These are phyloP conservation scores for Monilinia fructicola DNA, from an alignment of 2,329 filamentous ascomycete genomes.

Conservation along the genomic window DNA sequence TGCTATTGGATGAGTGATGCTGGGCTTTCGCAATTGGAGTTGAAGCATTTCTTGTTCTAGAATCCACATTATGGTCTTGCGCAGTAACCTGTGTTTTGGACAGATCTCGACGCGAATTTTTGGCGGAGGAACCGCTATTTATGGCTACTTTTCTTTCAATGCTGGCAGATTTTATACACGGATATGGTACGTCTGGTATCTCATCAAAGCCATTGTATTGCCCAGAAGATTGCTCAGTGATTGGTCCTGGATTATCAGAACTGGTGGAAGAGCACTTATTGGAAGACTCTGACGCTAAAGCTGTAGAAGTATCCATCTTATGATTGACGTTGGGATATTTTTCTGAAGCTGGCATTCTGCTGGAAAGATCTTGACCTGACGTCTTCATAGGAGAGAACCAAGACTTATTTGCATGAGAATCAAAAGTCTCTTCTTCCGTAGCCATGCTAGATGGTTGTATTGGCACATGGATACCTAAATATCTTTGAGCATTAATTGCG, in stretches of 20 bases:
- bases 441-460: neutral
- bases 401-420: neutral
- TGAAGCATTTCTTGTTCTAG: neutral
- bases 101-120: neutral
- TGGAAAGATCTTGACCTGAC: neutral
- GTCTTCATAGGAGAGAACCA: neutral
- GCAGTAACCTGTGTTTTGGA: neutral
- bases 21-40: neutral
- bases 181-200: neutral
- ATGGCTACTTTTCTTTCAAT: too few relatives aligned
- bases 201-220: neutral
- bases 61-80: neutral
- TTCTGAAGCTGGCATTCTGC: neutral
- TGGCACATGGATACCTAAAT: neutral
- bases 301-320: neutral
- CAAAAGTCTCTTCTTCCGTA: neutral
- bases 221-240: neutral
- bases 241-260: neutral
- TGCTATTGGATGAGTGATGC: neutral
- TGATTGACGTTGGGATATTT: neutral
- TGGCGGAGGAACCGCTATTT: neutral
- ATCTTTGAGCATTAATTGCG: neutral
- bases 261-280: neutral
- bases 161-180: neutral
- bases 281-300: neutral